These are phyloP conservation scores for Vicia villosa DNA, from an alignment of 306 rosid species.

Conservation along the genomic window DNA sequence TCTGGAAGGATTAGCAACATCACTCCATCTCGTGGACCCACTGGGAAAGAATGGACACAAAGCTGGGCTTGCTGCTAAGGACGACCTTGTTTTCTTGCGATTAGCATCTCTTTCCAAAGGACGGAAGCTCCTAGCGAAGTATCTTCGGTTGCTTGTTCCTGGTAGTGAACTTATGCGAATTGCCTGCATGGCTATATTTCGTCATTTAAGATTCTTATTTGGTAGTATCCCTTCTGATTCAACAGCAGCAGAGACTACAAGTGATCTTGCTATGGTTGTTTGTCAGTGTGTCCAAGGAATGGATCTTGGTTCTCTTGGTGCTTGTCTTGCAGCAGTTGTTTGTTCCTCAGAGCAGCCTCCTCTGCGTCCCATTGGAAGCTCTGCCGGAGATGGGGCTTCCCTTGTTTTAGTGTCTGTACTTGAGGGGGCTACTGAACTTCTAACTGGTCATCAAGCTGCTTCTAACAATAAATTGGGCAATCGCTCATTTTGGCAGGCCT, in stretches of 20 bases:
- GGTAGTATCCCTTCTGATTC: conserved; percentile 54
- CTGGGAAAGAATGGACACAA: conserved; percentile 55
- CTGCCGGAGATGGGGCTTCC: conserved; percentile 57
- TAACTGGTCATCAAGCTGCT: conserved; percentile 44
- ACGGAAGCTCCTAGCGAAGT: conserved; percentile 50
- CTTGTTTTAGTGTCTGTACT: conserved; percentile 53
- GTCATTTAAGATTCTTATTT: conserved; percentile 59
- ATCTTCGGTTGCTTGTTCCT: conserved; percentile 54
- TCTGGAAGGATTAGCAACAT: conserved; percentile 59
- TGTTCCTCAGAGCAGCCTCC: conserved; percentile 71
- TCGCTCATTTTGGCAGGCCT: conserved; percentile 59
- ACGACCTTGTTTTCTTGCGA: conserved; percentile 56
- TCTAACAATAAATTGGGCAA: conserved; percentile 42
- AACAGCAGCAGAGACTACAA: conserved; percentile 47
- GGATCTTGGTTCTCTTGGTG: conserved; percentile 57
- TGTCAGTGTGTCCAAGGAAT: conserved; percentile 55
- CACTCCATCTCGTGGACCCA: conserved; percentile 60
- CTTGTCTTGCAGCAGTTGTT: conserved; percentile 70
- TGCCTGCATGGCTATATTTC: conserved; percentile 62
- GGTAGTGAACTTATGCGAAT: conserved; percentile 59
- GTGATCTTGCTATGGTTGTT: conserved; percentile 47
- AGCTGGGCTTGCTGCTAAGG: conserved; percentile 54
- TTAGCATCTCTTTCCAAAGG: conserved; percentile 54
- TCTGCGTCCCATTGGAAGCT: conserved; percentile 52
- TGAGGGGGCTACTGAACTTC: conserved; percentile 48